phyloP scores from a whole-genome alignment of 225 moss, liverwort and hornwort species.

The Straminergon stramineum region DNA sequence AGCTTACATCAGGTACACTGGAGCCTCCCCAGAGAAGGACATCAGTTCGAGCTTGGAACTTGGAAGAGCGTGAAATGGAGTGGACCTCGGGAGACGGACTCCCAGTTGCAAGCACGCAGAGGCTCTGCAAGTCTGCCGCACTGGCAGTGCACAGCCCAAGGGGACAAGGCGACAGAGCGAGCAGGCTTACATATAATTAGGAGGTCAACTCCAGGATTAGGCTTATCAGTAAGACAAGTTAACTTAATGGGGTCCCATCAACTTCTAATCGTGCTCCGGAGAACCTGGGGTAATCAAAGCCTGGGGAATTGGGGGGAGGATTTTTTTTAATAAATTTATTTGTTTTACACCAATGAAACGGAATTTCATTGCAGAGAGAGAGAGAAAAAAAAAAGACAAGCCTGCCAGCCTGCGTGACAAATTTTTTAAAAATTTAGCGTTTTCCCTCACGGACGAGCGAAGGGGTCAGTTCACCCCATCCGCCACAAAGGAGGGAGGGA shows the following conservation, averaged over 20 bases:
- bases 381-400: too few species aligned
- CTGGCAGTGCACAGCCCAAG: not conserved
- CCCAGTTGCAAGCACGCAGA: not conserved
- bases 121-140: not conserved
- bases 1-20: not conserved
- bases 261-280: not conserved
- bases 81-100: not conserved
- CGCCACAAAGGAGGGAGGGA: too few species aligned
- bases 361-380: too few species aligned
- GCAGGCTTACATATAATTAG: not conserved
- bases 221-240: not conserved
- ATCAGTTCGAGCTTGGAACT: not conserved
- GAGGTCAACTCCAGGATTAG: slow-evolving; percentile 12
- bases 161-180: not conserved
- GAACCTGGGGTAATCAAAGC: not conserved
- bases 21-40: not conserved
- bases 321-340: too few species aligned
- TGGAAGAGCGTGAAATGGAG: not conserved
- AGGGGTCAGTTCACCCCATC: too few species aligned
- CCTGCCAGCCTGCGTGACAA: too few species aligned
- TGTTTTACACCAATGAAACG: too few species aligned
- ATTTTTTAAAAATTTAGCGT: too few species aligned
- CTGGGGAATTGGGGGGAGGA: not conserved
- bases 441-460: too few species aligned
- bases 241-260: not conserved